Evolutionary conservation across 139 green algal genomes (phyloP).

Genomic region (Monoraphidium neglectum): DNA sequence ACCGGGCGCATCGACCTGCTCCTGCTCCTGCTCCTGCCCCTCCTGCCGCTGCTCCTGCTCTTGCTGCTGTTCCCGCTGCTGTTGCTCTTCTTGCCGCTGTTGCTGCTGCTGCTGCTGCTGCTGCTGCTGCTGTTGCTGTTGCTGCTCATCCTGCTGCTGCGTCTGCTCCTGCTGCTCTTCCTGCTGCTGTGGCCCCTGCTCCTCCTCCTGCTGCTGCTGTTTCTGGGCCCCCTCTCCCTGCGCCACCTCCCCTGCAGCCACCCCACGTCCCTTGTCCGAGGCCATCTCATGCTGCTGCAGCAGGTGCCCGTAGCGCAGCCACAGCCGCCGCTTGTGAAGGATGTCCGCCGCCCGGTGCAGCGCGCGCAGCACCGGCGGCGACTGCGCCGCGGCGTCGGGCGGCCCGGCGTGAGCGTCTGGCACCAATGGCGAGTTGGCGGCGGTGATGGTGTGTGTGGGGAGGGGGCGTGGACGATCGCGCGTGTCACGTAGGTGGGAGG

Average conservation of each 20-base stretch:
- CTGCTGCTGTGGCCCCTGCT: background rate
- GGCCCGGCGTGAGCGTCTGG: background rate
- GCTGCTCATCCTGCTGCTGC: slow-evolving; percentile 5
- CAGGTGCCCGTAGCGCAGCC: background rate
- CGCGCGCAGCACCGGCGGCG: slow-evolving; percentile 6
- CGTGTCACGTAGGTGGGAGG: no score
- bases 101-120: background rate
- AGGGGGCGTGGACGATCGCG: no score
- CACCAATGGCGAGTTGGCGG: no score
- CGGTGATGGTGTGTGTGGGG: no score
- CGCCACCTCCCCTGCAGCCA: no score
- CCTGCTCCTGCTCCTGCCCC: slow-evolving; percentile 6
- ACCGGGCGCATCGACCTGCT: background rate
- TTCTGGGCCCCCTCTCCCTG: no score
- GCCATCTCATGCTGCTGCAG: no score
- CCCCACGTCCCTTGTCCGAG: no score
- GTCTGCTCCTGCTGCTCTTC: background rate
- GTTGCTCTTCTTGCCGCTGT: background rate
- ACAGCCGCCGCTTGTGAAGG: slow-evolving; percentile 11
- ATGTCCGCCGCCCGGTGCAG: slow-evolving; percentile 10
- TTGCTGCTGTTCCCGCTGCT: background rate
- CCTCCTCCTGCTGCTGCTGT: no score
- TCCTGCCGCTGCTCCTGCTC: background rate
- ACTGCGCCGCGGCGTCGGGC: background rate
- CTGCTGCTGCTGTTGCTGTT: slow-evolving; percentile 21